phyloP scores from a whole-genome alignment of 1,139 yeast genomes.

The Waltiozyma sp. region DNA sequence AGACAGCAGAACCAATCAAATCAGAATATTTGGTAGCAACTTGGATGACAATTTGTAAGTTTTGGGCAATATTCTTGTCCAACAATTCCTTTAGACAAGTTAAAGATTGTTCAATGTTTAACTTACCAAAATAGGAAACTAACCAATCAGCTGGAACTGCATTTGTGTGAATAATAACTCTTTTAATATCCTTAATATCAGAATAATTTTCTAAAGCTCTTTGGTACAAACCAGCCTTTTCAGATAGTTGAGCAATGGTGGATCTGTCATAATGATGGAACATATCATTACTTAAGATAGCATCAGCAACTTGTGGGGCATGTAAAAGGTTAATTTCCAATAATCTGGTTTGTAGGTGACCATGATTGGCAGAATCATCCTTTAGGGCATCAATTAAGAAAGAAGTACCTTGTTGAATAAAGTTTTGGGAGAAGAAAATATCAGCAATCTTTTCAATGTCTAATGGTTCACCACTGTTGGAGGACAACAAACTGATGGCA shows the following conservation, averaged over 20 bases:
- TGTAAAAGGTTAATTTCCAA: conserved; percentile 86
- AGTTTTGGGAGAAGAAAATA: conserved; percentile 88
- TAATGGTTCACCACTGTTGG: conserved; percentile 49
- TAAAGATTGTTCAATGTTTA: conserved; percentile 88
- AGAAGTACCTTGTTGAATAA: conserved; percentile 98
- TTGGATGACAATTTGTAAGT: conserved; percentile 88
- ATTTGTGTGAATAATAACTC: conserved; percentile 84
- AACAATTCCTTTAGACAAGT: conserved; percentile 83
- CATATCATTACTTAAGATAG: conserved; percentile 91
- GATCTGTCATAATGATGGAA: conserved; percentile 94
- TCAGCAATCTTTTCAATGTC: conserved; percentile 86
- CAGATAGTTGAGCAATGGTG: conserved; percentile 84
- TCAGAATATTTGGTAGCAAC: conserved; percentile 96
- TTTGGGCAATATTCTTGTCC: conserved; percentile 71
- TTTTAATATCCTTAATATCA: conserved; percentile 87
- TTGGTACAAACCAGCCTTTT: conserved; percentile 87
- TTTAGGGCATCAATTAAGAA: conserved; percentile 91
- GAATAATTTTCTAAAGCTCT: conserved; percentile 94
- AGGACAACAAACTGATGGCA: conserved; percentile 72
- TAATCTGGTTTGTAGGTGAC: conserved; percentile 89
- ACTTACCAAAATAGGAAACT: conserved; percentile 82
- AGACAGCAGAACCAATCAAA: conserved; percentile 73
- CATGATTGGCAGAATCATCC: conserved; percentile 90
- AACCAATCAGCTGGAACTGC: conserved; percentile 90
- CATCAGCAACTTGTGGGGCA: conserved; percentile 99